Evolutionary conservation across 179 eudicot species (phyloP), one percentile per base, ranked within the genome.

Genomic region (Gypsophila paniculata): DNA sequence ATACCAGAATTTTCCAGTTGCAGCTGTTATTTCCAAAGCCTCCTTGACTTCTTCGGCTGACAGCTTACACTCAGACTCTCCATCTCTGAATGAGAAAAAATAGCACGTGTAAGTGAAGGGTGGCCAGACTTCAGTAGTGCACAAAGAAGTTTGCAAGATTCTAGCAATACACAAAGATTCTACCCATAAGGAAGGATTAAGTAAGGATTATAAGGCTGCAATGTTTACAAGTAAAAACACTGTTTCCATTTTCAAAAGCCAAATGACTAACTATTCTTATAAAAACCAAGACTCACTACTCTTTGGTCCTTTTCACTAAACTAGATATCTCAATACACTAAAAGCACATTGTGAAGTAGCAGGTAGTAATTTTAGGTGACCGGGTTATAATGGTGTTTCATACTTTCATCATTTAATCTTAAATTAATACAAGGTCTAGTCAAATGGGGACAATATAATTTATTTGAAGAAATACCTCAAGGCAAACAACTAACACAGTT

Each of bases 1-100:
- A 66, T 85, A 88, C 93, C 93, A 86, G 76, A 82, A 88, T 63
- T 83, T 82, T 64, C 93, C 93, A 2, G 90, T 82, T 42, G 88
- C 83, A 62, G 93, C 90, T 52, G 83, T 83, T 25, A 68, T 68
- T 76, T 80, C 85, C 69, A 88, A 68, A 38, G 74, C 75, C 63
- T 70, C 70, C 79, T 83, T 78, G 64, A 80, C 83, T 69, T 83
- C 88, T 64, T 85, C 88, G 26, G 77, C 82, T 5, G 86, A 77
- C 60, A 81, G 59, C 67, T 57, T 76, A 14, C 65, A 77, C 72
- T 72, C 75, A 36, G 76, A 58, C 61, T 81, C 86, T 64, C 71
- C 67, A 49, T 57, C 80, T 62, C 89, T 88, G 71, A 70, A 59
- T 60, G 62, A 69, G 48, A 72, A 71, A 71, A 29, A 42, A 57